Conservation (phyloP, 495 filamentous ascomycete genomes). For the Penicillium atrosanguineum region DNA sequence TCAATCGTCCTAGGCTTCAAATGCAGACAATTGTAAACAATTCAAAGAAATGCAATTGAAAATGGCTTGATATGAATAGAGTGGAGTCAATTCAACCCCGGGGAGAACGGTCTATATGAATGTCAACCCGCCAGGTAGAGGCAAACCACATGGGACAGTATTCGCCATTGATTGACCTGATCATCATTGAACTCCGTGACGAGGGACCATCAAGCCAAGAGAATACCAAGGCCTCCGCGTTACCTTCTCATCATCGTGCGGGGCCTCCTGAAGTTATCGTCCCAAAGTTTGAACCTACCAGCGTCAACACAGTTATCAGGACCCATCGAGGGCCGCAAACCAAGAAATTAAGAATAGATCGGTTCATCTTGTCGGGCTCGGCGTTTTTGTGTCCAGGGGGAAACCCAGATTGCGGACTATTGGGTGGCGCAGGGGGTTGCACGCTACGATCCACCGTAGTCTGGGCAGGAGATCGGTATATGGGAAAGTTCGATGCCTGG, state of each 20-base stretch:
- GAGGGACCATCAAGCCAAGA: slow-evolving; percentile 13
- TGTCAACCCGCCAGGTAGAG: background rate
- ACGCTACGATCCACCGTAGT: background rate
- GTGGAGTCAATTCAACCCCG: background rate
- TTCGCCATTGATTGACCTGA: slow-evolving; percentile 4
- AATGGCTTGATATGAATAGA: background rate
- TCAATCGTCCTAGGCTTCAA: background rate
- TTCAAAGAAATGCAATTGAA: background rate
- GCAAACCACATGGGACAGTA: slow-evolving; percentile 2
- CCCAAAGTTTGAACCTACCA: slow-evolving; percentile 19
- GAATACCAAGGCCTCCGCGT: slow-evolving; percentile 13
- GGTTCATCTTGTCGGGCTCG: slow-evolving; percentile 8
- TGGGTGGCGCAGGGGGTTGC: slow-evolving; percentile 1
- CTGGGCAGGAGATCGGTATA: slow-evolving; percentile 9
- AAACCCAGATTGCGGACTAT: background rate
- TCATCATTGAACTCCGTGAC: background rate
- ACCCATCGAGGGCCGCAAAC: slow-evolving; percentile 10
- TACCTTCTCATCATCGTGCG: background rate
- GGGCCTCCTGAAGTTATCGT: slow-evolving; percentile 1
- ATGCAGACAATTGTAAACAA: background rate
- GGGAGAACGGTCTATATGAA: background rate
- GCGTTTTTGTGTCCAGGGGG: slow-evolving; percentile 3
- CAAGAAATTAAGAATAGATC: slow-evolving; percentile 17
- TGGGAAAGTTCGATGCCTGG: slow-evolving; percentile 22
- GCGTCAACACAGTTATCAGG: slow-evolving; percentile 13